phyloP scores from a whole-genome alignment of 352 stramenopile species.

The Pythium chondricola region DNA sequence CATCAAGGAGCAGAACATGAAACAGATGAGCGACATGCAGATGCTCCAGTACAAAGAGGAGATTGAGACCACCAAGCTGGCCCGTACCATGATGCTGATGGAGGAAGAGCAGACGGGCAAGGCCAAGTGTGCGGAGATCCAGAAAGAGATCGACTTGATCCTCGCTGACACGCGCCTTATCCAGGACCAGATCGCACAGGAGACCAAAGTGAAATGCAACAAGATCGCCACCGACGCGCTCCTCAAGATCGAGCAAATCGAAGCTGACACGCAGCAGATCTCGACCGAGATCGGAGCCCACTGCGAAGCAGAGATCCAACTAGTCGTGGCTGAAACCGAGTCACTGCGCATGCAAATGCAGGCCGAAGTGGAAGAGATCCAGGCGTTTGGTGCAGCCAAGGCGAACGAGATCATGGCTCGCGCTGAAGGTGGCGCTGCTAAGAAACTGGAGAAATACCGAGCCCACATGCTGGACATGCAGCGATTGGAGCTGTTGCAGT shows the following conservation, averaged over 20 bases:
- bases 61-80: conserved; percentile 47
- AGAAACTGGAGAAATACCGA: conserved; percentile 37
- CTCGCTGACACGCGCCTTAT: conserved; percentile 41
- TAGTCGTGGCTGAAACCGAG: conserved; percentile 34
- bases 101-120: conserved; percentile 61
- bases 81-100: conserved; percentile 40
- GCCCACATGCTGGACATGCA: conserved; percentile 38
- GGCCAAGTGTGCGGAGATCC: conserved; percentile 45
- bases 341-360: conserved; percentile 28
- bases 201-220: conserved; percentile 39
- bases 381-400: conserved; percentile 22
- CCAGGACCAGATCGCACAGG: conserved; percentile 45
- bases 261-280: conserved; percentile 42
- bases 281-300: conserved; percentile 28
- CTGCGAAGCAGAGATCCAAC: conserved; percentile 37
- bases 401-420: conserved; percentile 38
- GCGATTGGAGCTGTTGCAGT: conserved; percentile 30
- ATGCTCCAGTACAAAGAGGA: conserved; percentile 54
- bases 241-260: conserved; percentile 39
- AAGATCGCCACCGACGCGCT: conserved; percentile 33
- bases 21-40: conserved; percentile 76
- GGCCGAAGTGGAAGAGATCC: conserved; percentile 30
- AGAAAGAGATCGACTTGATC: conserved; percentile 52
- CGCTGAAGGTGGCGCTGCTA: conserved; percentile 28
- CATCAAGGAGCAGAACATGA: conserved; percentile 75